phyloP scores from a whole-genome alignment of 1,139 yeast species.

The Hyphopichia buzzinii region DNA sequence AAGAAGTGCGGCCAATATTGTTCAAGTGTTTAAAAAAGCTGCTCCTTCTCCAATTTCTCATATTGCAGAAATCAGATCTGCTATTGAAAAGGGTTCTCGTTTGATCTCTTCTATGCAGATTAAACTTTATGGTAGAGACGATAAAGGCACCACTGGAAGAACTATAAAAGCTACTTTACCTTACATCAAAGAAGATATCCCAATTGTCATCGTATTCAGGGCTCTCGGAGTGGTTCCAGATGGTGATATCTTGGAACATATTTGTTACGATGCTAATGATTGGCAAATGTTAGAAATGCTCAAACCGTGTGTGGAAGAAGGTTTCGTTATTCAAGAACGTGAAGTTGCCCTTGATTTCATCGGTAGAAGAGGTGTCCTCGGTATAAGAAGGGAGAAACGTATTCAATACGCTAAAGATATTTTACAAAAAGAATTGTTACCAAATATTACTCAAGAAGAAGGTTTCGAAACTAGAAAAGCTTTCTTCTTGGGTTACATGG shows the following conservation, averaged over 20 bases:
- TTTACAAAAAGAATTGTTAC: slow-evolving; percentile 90
- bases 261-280: slow-evolving; percentile 95
- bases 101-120: slow-evolving; percentile 93
- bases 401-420: slow-evolving; percentile 96
- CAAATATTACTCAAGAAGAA: slow-evolving; percentile 95
- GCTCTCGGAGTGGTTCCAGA: slow-evolving; percentile 98
- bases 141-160: slow-evolving; percentile 67
- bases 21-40: slow-evolving; percentile 96
- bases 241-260: slow-evolving; percentile 97
- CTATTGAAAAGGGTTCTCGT: slow-evolving; percentile 94
- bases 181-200: slow-evolving; percentile 93
- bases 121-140: slow-evolving; percentile 83
- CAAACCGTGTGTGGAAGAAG: slow-evolving; percentile 99
- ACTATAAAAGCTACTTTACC: slow-evolving; percentile 96
- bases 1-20: slow-evolving; percentile 96
- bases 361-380: slow-evolving; percentile 96
- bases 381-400: slow-evolving; percentile 97
- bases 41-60: slow-evolving; percentile 97
- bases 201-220: slow-evolving; percentile 93
- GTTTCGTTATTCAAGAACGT: slow-evolving; percentile 95
- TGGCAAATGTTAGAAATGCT: slow-evolving; percentile 99
- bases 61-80: slow-evolving; percentile 94
- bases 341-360: slow-evolving; percentile 97
- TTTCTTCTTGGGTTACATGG: slow-evolving; percentile 96
- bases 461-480: slow-evolving; percentile 98